phyloP scores from a whole-genome alignment of 202 grass and related monocot species.

The Panicum virgatum region DNA sequence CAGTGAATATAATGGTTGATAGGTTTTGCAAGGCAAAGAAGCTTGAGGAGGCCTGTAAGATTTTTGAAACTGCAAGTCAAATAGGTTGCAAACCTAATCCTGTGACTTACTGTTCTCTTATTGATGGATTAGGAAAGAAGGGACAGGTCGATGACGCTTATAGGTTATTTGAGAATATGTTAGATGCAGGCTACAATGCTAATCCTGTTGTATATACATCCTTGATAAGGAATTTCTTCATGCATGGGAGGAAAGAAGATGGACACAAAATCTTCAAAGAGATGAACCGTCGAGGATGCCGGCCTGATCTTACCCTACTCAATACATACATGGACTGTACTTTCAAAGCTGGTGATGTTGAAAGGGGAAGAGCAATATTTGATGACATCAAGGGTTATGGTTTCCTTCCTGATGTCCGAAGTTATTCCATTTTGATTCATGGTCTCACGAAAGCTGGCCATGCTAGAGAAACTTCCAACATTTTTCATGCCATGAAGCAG shows the following conservation, averaged over 20 bases:
- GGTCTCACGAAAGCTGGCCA: conserved; percentile 88
- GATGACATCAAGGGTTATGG: conserved; percentile 66
- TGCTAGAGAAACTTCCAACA: conserved; percentile 89
- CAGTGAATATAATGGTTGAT: conserved; percentile 95
- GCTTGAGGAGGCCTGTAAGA: conserved; percentile 71
- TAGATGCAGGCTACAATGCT: conserved; percentile 68
- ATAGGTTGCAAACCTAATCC: conserved; percentile 77
- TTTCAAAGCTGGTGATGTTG: conserved; percentile 79
- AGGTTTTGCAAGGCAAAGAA: conserved; percentile 85
- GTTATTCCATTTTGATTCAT: conserved; percentile 92
- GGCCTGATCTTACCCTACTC: conserved; percentile 81
- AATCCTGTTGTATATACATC: conserved; percentile 85
- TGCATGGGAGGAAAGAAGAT: conserved; percentile 94
- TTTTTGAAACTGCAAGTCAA: conserved; percentile 69
- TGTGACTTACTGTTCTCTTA: conserved; percentile 85
- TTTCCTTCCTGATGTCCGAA: conserved; percentile 71
- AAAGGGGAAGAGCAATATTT: conserved; percentile 79
- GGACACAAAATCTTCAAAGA: conserved; percentile 98
- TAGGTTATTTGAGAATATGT: conserved; percentile 83
- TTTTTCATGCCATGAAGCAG: conserved; percentile 92
- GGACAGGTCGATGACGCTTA: conserved; percentile 89
- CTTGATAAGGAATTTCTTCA: conserved; percentile 87
- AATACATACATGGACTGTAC: conserved; percentile 97
- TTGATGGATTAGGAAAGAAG: conserved; percentile 85
- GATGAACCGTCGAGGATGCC: conserved; percentile 66